Evolutionary conservation across 164 flowering plant genomes (phyloP).

Genomic region (Macadamia integrifolia): DNA sequence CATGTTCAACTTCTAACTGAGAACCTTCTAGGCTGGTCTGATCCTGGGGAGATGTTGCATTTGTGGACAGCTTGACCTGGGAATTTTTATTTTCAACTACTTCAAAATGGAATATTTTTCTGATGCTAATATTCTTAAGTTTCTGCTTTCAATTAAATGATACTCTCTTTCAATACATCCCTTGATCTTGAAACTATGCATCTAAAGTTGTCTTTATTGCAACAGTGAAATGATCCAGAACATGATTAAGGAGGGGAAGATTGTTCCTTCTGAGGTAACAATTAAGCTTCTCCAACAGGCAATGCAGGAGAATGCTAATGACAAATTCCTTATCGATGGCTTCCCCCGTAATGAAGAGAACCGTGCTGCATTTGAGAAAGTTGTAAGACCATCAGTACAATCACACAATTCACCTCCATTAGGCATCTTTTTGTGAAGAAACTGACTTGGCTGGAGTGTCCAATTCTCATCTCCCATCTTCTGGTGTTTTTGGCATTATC

Average conservation of each 20-base stretch:
- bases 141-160: not conserved
- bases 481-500: slow-evolving; percentile 6
- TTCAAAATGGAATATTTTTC: not conserved
- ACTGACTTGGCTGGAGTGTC: not conserved
- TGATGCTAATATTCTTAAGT: not conserved
- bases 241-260: slow-evolving; percentile 90
- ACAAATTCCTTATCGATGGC: slow-evolving; percentile 93
- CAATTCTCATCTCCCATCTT: not conserved
- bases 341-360: slow-evolving; percentile 96
- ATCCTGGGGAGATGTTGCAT: not conserved
- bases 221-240: slow-evolving; percentile 80
- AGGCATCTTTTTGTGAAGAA: not conserved
- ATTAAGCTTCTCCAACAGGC: slow-evolving; percentile 84
- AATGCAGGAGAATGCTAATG: slow-evolving; percentile 63
- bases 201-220: slow-evolving; percentile 1
- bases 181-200: not conserved
- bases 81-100: not conserved
- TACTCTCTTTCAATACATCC: not conserved
- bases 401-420: not conserved
- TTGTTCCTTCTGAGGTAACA: slow-evolving; percentile 96
- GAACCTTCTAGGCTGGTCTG: not conserved
- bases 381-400: slow-evolving; percentile 40
- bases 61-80: not conserved
- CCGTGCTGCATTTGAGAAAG: slow-evolving; percentile 85
- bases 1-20: not conserved